These are phyloP conservation scores for Candida frijolesensis DNA, from an alignment of 1,139 yeast genomes.

Conservation along the genomic window DNA sequence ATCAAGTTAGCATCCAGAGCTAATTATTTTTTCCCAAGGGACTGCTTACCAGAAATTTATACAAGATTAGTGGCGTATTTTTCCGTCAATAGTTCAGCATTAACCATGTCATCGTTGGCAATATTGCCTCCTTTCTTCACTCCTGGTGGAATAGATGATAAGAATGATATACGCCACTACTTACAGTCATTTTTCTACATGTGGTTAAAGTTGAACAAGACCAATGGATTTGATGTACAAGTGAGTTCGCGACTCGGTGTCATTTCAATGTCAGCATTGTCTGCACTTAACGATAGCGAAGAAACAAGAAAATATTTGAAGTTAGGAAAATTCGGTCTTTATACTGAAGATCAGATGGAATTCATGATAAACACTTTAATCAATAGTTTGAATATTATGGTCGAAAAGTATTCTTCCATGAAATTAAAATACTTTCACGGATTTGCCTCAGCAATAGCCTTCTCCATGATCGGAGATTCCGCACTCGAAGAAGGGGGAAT, in stretches of 20 bases:
- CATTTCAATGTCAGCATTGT: slow-evolving; percentile 54
- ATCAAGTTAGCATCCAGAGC: slow-evolving; percentile 51
- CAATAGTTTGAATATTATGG: slow-evolving; percentile 52
- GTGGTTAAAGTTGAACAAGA: slow-evolving; percentile 66
- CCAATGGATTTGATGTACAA: slow-evolving; percentile 65
- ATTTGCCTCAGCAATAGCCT: slow-evolving; percentile 63
- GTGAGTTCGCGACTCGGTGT: slow-evolving; percentile 68
- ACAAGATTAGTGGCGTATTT: slow-evolving; percentile 48
- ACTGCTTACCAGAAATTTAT: slow-evolving; percentile 40
- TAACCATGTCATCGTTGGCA: slow-evolving; percentile 59
- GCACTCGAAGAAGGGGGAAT: slow-evolving; percentile 47
- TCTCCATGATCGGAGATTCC: slow-evolving; percentile 59
- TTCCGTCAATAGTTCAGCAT: slow-evolving; percentile 59
- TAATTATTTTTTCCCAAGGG: slow-evolving; percentile 43
- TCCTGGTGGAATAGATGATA: slow-evolving; percentile 24
- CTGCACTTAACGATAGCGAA: slow-evolving; percentile 29
- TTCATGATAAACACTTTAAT: slow-evolving; percentile 58
- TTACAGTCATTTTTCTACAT: slow-evolving; percentile 69
- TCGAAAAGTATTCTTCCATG: slow-evolving; percentile 40
- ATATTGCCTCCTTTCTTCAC: slow-evolving; percentile 49
- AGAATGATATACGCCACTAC: slow-evolving; percentile 53
- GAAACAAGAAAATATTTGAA: slow-evolving; percentile 16
- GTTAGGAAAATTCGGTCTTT: slow-evolving; percentile 56
- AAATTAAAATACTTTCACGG: slow-evolving; percentile 55
- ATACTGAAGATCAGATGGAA: slow-evolving; percentile 61